Base-by-base conservation (phyloP, 1,284 basidiomycete genomes). In the Ceratobasidium sp. region DNA sequence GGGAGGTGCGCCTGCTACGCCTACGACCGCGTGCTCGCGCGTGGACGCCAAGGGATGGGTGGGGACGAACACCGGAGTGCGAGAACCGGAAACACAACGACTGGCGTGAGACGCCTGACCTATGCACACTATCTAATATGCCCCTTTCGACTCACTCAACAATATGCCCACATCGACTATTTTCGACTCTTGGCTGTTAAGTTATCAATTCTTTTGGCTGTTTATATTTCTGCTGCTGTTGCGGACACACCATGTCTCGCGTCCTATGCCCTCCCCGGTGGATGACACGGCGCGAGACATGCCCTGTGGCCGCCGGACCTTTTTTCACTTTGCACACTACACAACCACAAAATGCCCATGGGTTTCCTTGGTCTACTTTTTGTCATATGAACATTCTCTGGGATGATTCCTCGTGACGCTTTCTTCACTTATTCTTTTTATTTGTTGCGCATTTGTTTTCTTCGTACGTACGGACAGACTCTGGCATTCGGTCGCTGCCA, bases 1-100 rank as follows among this genome's bases (percentile, higher is more conserved):
- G 14, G 86, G 87, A 49, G 83, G 85, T 43, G 86, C 88, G n/a
- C 84, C 87, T 28, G 70, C 73, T 21, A 89, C 89, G 49, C 91
- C 92, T 9, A 94, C 92, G n/a, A 91, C 89, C 28, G 92, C 90
- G 1, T 91, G 91, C 75, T 91, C 91, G 14, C 89, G 89, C 75
- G 92, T 93, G 69, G 92, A 94, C 79, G 92, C 87, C 73, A 87
- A 89, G 73, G 92, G 92, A 23, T 92, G 88, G 83, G 83, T 92
- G 77, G 88, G 88, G 49, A 77, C 88, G 72, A 83, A 86, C 74
- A 84, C 55, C 16, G 55, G 32, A 58, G 43, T 38, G n/a, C 77
- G 79, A 63, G 61, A 28, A 28, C 43, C 55, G 14, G 18, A 28
- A 21, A 41, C 55, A 58, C 63, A 35, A 47, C 50, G 74, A 75